These are phyloP conservation scores for Coemansia aciculifera DNA, from an alignment of 192 early-diverging fungal genomes.

Conservation along the genomic window DNA sequence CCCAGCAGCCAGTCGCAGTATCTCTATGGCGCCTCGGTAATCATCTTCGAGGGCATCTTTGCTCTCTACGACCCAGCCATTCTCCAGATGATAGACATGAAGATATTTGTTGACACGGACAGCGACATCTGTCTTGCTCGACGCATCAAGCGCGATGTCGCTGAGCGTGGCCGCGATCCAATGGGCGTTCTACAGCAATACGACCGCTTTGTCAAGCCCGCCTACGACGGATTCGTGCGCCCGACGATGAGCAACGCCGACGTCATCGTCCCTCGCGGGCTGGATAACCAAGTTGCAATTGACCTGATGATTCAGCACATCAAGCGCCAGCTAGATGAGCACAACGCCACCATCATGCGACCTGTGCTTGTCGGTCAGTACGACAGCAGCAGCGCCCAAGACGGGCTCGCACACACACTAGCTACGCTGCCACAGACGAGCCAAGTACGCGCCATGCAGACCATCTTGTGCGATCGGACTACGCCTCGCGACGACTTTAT, in stretches of 20 bases:
- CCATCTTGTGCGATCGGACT: slow-evolving; percentile 72
- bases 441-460: slow-evolving; percentile 70
- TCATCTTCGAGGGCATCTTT: slow-evolving; percentile 99
- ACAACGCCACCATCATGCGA: slow-evolving; percentile 48
- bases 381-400: slow-evolving; percentile 9
- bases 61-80: slow-evolving; percentile 85
- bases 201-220: slow-evolving; percentile 88
- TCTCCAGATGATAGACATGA: slow-evolving; percentile 79
- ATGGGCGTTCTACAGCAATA: slow-evolving; percentile 89
- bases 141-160: slow-evolving; percentile 86
- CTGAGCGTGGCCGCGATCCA: slow-evolving; percentile 85
- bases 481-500: slow-evolving; percentile 84
- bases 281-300: slow-evolving; percentile 90
- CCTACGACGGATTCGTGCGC: slow-evolving; percentile 87
- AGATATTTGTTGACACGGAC: slow-evolving; percentile 95
- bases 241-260: slow-evolving; percentile 95
- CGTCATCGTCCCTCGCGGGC: slow-evolving; percentile 87
- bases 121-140: slow-evolving; percentile 87
- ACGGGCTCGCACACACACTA: slow-evolving; percentile 26
- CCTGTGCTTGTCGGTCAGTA: slow-evolving; percentile 38
- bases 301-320: slow-evolving; percentile 91
- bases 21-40: slow-evolving; percentile 91
- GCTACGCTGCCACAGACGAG: slow-evolving; percentile 53
- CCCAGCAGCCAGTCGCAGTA: slow-evolving; percentile 64
- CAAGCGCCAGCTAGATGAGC: slow-evolving; percentile 76